phyloP scores from a whole-genome alignment of 2,329 filamentous ascomycete genomes.

The Lachnellula occidentalis region DNA sequence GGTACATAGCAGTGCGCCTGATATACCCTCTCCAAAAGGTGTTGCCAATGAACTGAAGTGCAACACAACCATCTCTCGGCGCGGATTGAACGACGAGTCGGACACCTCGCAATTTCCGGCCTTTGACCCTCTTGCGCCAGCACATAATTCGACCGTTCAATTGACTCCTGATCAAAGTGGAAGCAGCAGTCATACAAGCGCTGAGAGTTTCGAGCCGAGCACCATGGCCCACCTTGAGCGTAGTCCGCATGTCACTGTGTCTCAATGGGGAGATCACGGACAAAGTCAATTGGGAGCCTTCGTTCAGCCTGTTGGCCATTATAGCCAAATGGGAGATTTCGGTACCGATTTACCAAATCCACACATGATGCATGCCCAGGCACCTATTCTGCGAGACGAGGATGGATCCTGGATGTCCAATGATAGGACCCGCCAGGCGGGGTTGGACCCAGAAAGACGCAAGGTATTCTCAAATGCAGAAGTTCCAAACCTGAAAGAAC shows the following conservation, averaged over 20 bases:
- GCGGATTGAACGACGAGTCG: slow-evolving; percentile 20
- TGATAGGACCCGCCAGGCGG: slow-evolving; percentile 22
- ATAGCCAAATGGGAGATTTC: slow-evolving; percentile 7
- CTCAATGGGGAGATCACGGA: slow-evolving; percentile 20
- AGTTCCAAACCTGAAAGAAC: slow-evolving; percentile 29
- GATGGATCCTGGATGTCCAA: slow-evolving; percentile 25
- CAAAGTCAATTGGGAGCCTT: slow-evolving; percentile 8
- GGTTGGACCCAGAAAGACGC: slow-evolving; percentile 28
- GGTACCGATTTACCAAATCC: slow-evolving; percentile 12
- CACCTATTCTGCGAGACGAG: slow-evolving; percentile 17
- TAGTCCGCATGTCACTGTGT: slow-evolving; percentile 23
- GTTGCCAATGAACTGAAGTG: slow-evolving; percentile 17
- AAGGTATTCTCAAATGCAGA: slow-evolving; percentile 16
- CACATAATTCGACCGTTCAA: slow-evolving; percentile 17
- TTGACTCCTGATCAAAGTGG: slow-evolving; percentile 31
- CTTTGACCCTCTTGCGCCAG: slow-evolving; percentile 8
- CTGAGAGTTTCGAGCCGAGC: slow-evolving; percentile 24
- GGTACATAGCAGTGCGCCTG: slow-evolving; percentile 23
- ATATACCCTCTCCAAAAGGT: slow-evolving; percentile 23
- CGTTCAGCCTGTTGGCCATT: slow-evolving; percentile 7
- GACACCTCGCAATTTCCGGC: slow-evolving; percentile 17
- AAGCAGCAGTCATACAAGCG: slow-evolving; percentile 30
- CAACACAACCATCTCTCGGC: slow-evolving; percentile 16
- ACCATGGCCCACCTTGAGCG: slow-evolving; percentile 18
- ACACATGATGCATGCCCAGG: slow-evolving; percentile 1